These are phyloP conservation scores for Saitoella complicata DNA, from an alignment of 805 yeast species.

Conservation along the genomic window DNA sequence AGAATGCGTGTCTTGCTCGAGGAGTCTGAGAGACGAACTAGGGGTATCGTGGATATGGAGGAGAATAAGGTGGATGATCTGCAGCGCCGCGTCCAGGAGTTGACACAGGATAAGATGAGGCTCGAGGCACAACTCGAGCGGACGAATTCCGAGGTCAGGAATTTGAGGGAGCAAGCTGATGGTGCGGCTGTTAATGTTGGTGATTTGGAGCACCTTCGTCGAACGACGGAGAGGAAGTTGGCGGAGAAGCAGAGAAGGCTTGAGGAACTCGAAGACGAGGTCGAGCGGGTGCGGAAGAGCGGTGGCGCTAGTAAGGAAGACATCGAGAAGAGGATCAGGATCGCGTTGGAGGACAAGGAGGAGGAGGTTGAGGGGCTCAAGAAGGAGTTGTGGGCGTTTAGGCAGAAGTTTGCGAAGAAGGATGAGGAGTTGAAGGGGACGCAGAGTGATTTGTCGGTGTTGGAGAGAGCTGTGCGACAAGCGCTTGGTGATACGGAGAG, in stretches of 20 bases:
- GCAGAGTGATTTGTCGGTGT: no score
- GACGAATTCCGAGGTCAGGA: no score
- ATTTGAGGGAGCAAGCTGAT: no score
- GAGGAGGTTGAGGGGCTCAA: conserved; percentile 6
- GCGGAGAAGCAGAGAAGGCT: conserved; percentile 2
- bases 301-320: neutral
- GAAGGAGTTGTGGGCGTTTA: conserved; percentile 3
- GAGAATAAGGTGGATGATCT: neutral
- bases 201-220: no score
- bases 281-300: neutral
- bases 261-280: conserved; percentile 1
- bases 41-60: neutral
- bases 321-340: neutral
- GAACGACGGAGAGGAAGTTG: no score
- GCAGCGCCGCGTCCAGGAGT: neutral
- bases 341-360: conserved; percentile 3
- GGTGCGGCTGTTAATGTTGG: no score
- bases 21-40: neutral
- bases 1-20: no score
- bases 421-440: neutral
- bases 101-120: neutral
- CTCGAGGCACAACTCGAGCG: no score
- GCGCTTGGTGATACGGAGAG: no score
- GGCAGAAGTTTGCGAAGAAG: conserved; percentile 2
- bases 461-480: no score